Evolutionary conservation across 2,329 filamentous ascomycete genomes (phyloP).

Genomic region (Dactylellina drechsleri): DNA sequence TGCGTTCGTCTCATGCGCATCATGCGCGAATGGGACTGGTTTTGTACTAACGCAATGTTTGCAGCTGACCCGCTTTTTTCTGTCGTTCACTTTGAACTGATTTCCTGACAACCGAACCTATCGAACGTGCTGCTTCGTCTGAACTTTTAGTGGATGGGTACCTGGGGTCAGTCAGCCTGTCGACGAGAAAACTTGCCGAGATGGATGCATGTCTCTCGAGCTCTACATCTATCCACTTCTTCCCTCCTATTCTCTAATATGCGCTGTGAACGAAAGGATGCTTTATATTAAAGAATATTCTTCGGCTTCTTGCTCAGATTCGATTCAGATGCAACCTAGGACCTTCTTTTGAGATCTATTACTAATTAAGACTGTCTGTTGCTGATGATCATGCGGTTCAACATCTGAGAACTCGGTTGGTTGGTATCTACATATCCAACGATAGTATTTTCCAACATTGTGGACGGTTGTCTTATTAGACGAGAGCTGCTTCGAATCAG

Average conservation of each 20-base stretch:
- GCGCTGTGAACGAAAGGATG: background rate
- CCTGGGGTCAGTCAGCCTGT: background rate
- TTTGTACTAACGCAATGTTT: constrained; percentile 7
- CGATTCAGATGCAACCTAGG: background rate
- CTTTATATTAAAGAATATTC: background rate
- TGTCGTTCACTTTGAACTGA: constrained; percentile 18
- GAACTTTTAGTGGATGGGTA: constrained; percentile 42
- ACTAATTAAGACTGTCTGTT: background rate
- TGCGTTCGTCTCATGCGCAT: constrained; percentile 50
- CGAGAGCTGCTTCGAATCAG: no score
- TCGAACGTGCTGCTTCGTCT: constrained; percentile 50
- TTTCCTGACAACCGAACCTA: constrained; percentile 29
- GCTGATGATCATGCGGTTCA: background rate
- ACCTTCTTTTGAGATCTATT: background rate
- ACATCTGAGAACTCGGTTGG: no score
- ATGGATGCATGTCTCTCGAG: no score
- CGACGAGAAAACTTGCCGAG: no score
- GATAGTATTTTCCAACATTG: no score
- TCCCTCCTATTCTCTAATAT: no score
- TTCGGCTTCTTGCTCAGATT: background rate
- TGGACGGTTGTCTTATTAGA: no score
- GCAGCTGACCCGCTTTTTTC: constrained; percentile 54
- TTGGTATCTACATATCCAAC: no score
- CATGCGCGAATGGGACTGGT: constrained; percentile 1
- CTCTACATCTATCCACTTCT: no score